Evolutionary conservation across 805 yeast genomes (phyloP).

Genomic region (Metschnikowia kunwiensis): DNA sequence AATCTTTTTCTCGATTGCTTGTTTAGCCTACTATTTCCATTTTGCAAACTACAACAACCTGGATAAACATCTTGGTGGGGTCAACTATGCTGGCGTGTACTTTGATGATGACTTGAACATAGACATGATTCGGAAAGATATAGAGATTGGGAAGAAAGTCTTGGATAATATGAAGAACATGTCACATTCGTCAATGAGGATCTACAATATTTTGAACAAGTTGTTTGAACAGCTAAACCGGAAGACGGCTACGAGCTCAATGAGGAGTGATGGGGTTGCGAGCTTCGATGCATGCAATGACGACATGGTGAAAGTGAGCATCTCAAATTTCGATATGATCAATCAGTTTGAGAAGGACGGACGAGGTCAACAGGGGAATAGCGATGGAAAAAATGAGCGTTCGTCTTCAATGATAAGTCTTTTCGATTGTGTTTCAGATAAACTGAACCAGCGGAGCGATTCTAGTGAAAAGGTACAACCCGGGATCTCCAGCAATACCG

Average conservation of each 20-base stretch:
- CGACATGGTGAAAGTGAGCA: constrained; percentile 22
- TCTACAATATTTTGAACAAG: constrained; percentile 75
- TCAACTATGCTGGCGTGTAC: constrained; percentile 43
- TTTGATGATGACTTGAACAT: constrained; percentile 45
- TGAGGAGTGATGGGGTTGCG: constrained; percentile 10
- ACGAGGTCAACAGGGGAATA: too few species aligned
- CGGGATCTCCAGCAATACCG: too few species aligned
- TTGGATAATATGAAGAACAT: constrained; percentile 67
- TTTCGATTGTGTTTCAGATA: not conserved
- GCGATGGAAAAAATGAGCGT: too few species aligned
- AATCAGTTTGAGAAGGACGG: constrained; percentile 20
- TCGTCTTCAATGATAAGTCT: too few species aligned
- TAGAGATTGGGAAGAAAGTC: constrained; percentile 76
- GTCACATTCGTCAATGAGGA: constrained; percentile 74
- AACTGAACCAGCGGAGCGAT: too few species aligned
- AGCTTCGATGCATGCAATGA: constrained; percentile 17
- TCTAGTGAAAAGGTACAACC: too few species aligned
- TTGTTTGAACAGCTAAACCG: constrained; percentile 75
- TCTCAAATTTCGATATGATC: constrained; percentile 29
- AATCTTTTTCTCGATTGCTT: constrained; percentile 83
- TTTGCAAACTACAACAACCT: constrained; percentile 36
- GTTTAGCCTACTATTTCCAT: constrained; percentile 77
- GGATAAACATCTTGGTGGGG: constrained; percentile 25
- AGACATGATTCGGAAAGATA: constrained; percentile 64
- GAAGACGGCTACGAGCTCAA: constrained; percentile 54